Evolutionary conservation across 306 rosid genomes (phyloP).

Genomic region (Dryas alaskensis): DNA sequence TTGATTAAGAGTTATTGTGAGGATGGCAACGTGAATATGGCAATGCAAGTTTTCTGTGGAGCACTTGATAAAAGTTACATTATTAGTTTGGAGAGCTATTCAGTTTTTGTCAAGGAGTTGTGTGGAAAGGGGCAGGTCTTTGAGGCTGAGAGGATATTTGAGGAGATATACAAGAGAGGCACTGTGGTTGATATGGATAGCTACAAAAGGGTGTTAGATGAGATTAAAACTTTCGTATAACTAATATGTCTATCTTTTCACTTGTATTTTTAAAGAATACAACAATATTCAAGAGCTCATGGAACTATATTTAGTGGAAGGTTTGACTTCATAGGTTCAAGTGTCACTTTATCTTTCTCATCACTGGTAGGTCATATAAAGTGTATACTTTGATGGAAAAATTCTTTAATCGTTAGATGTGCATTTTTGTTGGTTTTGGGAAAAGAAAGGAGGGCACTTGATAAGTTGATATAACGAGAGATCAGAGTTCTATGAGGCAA

Average conservation of each 20-base stretch:
- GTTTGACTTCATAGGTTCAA: too few species aligned
- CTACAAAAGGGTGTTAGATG: slow-evolving; percentile 32
- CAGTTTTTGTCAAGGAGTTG: slow-evolving; percentile 28
- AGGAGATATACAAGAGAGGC: slow-evolving; percentile 35
- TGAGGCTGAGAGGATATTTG: slow-evolving; percentile 35
- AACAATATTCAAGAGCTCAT: too few species aligned
- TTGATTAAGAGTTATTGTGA: slow-evolving; percentile 41
- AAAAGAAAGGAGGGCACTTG: neutral
- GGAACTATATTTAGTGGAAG: too few species aligned
- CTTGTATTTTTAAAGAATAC: too few species aligned
- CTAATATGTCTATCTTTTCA: too few species aligned
- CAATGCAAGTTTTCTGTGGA: slow-evolving; percentile 34
- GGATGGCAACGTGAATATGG: slow-evolving; percentile 32
- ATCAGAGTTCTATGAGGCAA: neutral
- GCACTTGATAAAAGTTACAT: slow-evolving; percentile 28
- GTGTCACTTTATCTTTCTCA: too few species aligned
- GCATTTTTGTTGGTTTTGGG: neutral
- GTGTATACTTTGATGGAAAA: too few species aligned
- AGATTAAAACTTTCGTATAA: too few species aligned
- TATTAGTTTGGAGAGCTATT: slow-evolving; percentile 40
- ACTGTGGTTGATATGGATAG: slow-evolving; percentile 15
- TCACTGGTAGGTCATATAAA: too few species aligned
- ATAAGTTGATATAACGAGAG: neutral
- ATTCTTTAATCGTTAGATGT: neutral
- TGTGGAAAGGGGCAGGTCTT: slow-evolving; percentile 27